Conservation (phyloP, 192 early-diverging fungal genomes). For the Rhizophagus sp. region DNA sequence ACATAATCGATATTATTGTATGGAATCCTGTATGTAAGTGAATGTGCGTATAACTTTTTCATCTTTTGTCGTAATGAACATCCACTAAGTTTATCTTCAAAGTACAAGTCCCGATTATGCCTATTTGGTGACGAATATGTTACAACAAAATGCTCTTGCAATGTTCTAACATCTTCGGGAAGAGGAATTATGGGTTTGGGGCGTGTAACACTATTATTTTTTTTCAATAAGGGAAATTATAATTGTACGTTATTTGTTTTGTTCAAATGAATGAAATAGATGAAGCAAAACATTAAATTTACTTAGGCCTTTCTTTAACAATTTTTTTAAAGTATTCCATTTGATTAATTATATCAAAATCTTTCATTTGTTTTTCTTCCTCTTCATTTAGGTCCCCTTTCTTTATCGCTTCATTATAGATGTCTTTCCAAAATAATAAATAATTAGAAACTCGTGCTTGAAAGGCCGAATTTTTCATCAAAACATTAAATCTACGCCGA, state of each 20-base stretch:
- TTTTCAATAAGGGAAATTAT: neutral
- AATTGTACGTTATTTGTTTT: neutral
- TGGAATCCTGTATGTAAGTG: slow-evolving; percentile 21
- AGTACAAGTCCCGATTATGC: slow-evolving; percentile 16
- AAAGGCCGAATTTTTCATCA: slow-evolving; percentile 15
- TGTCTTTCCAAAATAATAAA: slow-evolving; percentile 21
- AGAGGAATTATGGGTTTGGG: slow-evolving; percentile 12
- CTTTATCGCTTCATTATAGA: slow-evolving; percentile 23
- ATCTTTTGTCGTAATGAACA: slow-evolving; percentile 24
- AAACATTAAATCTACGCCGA: slow-evolving; percentile 29
- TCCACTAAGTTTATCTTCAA: slow-evolving; percentile 30
- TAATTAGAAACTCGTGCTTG: slow-evolving; percentile 13
- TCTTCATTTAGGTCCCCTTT: slow-evolving; percentile 26
- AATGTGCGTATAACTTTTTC: slow-evolving; percentile 9
- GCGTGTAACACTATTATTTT: neutral
- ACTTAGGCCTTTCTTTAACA: slow-evolving; percentile 18
- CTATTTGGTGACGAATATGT: neutral
- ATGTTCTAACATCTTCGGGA: slow-evolving; percentile 14
- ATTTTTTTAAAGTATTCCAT: slow-evolving; percentile 28
- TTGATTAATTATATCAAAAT: slow-evolving; percentile 27
- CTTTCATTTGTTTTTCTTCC: slow-evolving; percentile 23
- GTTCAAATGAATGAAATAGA: neutral
- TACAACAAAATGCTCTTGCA: slow-evolving; percentile 12
- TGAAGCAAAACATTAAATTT: neutral
- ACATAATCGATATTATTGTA: slow-evolving; percentile 22